A percentile compares a stretch with the other conserved stretches of the same genome.
Conservation (phyloP, 2,329 filamentous ascomycete genomes). For the Pestalotiopsis sp. region DNA sequence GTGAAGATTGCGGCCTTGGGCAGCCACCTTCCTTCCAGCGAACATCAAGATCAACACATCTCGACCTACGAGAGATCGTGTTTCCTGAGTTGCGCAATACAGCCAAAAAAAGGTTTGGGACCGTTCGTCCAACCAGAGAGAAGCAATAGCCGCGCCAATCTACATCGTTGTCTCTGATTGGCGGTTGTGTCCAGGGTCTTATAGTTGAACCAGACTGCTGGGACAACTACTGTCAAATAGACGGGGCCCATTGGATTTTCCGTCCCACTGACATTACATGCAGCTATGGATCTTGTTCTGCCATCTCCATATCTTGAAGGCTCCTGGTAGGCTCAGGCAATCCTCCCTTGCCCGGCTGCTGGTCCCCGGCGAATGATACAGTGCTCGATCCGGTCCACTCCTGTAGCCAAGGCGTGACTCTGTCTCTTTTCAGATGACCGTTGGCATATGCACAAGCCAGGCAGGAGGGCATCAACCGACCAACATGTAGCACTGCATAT, state of each 20-base stretch:
- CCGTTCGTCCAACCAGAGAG: conserved; percentile 5
- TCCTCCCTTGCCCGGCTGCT: neutral
- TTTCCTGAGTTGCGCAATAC: neutral
- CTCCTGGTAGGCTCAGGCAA: neutral
- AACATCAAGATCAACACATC: neutral
- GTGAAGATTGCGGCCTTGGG: neutral
- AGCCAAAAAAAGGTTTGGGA: neutral
- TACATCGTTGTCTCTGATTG: conserved; percentile 5
- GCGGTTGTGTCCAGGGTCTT: neutral
- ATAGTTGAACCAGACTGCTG: conserved; percentile 12
- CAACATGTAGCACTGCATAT: conserved; percentile 12
- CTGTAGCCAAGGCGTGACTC: neutral
- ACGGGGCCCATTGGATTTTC: neutral
- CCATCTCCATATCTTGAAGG: neutral
- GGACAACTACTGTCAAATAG: neutral
- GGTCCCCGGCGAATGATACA: neutral
- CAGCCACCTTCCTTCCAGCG: neutral
- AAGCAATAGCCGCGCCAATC: conserved; percentile 12
- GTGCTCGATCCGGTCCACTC: neutral
- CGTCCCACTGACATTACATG: neutral
- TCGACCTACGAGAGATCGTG: neutral
- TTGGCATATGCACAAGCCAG: neutral
- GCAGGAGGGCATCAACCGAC: conserved; percentile 7
- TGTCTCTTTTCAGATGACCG: neutral
- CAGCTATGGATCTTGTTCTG: neutral